Percentiles rank a stretch among this genome's conserved stretches.
phyloP scores from a whole-genome alignment of 2,329 filamentous ascomycete species.

The Colletotrichum karsti region DNA sequence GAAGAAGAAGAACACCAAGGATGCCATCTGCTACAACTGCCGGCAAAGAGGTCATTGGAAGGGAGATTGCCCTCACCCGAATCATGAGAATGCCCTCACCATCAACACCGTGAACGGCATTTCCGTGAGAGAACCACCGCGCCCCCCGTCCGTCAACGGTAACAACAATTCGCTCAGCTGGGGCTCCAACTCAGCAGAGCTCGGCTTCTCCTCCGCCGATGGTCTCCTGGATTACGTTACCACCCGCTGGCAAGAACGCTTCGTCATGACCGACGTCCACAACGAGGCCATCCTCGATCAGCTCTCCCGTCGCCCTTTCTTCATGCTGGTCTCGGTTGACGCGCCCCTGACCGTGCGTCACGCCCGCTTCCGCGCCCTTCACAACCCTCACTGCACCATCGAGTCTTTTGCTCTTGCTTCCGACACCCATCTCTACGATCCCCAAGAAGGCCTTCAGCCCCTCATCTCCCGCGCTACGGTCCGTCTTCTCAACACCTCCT shows the following conservation, averaged over 20 bases:
- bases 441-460: conserved; percentile 71
- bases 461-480: conserved; percentile 85
- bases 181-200: conserved; percentile 25
- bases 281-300: conserved; percentile 77
- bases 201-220: conserved; percentile 68
- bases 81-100: neutral
- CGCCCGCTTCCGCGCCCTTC: conserved; percentile 74
- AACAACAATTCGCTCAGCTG: conserved; percentile 50
- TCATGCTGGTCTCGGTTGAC: conserved; percentile 91
- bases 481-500: conserved; percentile 85
- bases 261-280: conserved; percentile 86
- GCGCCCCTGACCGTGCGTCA: conserved; percentile 87
- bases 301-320: conserved; percentile 85
- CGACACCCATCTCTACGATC: conserved; percentile 81
- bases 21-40: conserved; percentile 7
- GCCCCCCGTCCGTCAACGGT: conserved; percentile 36
- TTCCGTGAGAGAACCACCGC: neutral
- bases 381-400: conserved; percentile 45
- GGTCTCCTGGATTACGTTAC: conserved; percentile 87
- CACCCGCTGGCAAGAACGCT: conserved; percentile 81
- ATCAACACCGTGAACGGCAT: neutral
- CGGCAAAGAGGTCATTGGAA: conserved; percentile 3
- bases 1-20: neutral
- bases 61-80: neutral
- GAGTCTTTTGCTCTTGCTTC: conserved; percentile 65